Percentiles rank a stretch among this genome's conserved stretches.
Conservation (phyloP, 2,329 filamentous ascomycete species). For the Ophiostoma sp. region DNA sequence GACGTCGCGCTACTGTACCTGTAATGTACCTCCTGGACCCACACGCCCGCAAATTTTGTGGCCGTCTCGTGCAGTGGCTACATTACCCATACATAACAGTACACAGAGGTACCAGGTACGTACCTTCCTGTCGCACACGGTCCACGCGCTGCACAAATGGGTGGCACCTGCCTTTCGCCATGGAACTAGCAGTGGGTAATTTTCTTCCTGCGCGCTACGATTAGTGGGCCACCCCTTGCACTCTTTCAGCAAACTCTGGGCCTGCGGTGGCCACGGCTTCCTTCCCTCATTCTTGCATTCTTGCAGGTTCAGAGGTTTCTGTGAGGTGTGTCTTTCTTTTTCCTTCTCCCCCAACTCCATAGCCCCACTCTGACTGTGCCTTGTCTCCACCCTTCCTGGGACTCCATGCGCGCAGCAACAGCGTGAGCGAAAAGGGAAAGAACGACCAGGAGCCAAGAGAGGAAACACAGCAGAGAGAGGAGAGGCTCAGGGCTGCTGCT, state of each 20-base stretch:
- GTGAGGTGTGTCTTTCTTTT: constrained; percentile 9
- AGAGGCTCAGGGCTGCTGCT: not conserved
- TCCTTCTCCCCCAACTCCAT: constrained; percentile 11
- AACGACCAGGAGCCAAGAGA: not conserved
- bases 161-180: constrained; percentile 16
- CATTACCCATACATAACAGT: not conserved
- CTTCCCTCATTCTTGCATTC: not conserved
- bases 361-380: constrained; percentile 15
- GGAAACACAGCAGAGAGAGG: not conserved
- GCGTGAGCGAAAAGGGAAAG: constrained; percentile 8
- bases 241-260: not conserved
- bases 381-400: constrained; percentile 16
- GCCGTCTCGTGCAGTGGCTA: not conserved
- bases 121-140: not conserved
- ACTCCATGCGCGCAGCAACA: constrained; percentile 18
- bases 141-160: constrained; percentile 14
- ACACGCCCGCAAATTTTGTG: not conserved
- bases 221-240: not conserved
- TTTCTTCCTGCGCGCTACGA: constrained; percentile 15
- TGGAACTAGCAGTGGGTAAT: constrained; percentile 10
- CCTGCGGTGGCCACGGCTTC: constrained; percentile 8
- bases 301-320: not conserved
- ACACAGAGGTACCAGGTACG: not conserved
- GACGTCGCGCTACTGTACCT: not conserved
- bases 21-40: not conserved